A percentile compares a stretch with the other conserved stretches of the same genome.
Evolutionary conservation across 169 alveolate genomes (phyloP).

Genomic region (Amoebophrya sp.): DNA sequence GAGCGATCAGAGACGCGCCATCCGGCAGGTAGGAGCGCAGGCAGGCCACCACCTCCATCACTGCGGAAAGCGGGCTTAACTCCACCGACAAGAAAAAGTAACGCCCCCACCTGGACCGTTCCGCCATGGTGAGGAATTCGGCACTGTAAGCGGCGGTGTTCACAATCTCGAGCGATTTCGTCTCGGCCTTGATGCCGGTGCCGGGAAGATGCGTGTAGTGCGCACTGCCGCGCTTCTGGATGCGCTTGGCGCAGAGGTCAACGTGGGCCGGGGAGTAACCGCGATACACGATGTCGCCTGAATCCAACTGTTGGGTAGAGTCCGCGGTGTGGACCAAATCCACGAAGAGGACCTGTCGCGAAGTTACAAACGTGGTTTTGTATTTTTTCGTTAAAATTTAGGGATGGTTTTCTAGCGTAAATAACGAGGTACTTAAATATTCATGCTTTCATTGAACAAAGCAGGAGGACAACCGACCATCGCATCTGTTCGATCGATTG

Average conservation of each 20-base stretch:
- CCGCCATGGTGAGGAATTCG: not conserved
- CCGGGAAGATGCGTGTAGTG: not conserved
- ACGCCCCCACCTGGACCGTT: not conserved
- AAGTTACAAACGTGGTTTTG: no score
- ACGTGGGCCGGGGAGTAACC: not conserved
- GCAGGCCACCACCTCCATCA: not conserved
- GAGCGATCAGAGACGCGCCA: no score
- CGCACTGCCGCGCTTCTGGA: not conserved
- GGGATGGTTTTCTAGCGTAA: no score
- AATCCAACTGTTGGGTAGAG: not conserved
- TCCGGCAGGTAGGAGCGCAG: not conserved
- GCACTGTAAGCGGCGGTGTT: not conserved
- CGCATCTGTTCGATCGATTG: no score
- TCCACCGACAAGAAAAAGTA: not conserved
- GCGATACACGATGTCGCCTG: not conserved
- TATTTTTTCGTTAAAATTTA: no score
- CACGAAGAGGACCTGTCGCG: not conserved
- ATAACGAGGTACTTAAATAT: no score
- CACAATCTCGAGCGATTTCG: not conserved
- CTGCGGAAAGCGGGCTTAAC: not conserved
- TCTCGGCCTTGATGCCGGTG: not conserved
- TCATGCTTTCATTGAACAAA: no score
- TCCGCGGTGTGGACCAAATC: not conserved
- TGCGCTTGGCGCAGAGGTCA: not conserved
- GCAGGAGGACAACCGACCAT: no score